Evolutionary conservation across 2,329 filamentous ascomycete species (phyloP), one percentile per base, ranked within the genome.

Genomic region (Pseudocercospora macadamiae): DNA sequence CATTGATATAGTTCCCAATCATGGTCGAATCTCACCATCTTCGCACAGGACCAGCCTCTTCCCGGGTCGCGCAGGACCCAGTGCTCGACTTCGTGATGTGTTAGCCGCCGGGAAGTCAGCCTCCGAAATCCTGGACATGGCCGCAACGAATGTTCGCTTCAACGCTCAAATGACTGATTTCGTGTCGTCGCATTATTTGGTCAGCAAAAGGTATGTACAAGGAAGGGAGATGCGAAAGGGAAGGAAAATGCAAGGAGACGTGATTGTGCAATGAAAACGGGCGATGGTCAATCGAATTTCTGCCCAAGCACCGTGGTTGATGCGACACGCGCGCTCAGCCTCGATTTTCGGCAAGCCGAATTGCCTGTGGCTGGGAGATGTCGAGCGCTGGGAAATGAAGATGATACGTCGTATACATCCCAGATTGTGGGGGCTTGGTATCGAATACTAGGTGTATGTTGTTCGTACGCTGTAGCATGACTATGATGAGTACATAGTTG

Each of bases 1-100:
- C 26, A 7, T 42, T 19, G 37, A 16, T 16, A 19, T 7, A 16
- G 37, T 19, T 42, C 37, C 37, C 18, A 19, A 21, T n/a, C n/a
- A n/a, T n/a, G n/a, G n/a, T n/a, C n/a, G n/a, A n/a, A n/a, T n/a
- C n/a, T n/a, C 59, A 62, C 70, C 69, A 58, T 69, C 67, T 60
- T 68, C 67, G 45, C 67, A 69, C 36, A 68, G 42, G 18, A 69
- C 65, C 23, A 69, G 55, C 9, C 66, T 55, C 44, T 68, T 68
- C 2, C 64, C 62, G 26, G 64, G 64, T 10, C 58, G 60, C 26
- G 44, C 10, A 9, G 54, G 54, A 10, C 16, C 49, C 16, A 49
- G 23, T 18, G 52, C 42, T 16, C 28, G 25, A 30, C 55, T 58
- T 23, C 49, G 44, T 10, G 54, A 30, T 8, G 47, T 49, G 21